Evolutionary conservation across 2,329 filamentous ascomycete species (phyloP), one percentile per base, ranked within the genome.

Genomic region (Torrubiellomyces zombiae): DNA sequence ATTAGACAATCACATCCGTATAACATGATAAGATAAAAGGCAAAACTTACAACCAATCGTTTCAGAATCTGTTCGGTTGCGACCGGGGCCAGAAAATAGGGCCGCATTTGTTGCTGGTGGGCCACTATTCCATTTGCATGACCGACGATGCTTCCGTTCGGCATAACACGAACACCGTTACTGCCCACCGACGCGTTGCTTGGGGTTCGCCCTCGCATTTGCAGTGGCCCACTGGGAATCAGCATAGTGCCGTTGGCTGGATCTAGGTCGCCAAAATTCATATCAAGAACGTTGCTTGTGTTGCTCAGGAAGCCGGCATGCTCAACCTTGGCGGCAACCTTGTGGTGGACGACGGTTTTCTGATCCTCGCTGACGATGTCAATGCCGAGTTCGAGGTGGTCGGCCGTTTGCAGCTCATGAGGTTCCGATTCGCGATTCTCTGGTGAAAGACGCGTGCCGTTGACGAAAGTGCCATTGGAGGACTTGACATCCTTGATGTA

Each of bases 331-430:
- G 89, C 85, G 12, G 86, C 85, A 23, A 98, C 89, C 47, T 98
- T 98, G 57, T 95, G 89, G 45, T 98, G 89, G 9, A 98, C 85
- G 15, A 98, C 83, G 0, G 85, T 94, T 55, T 93, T 95, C 48
- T 95, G 86, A 47, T 98, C 89, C 49, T 98, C 89, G 50, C 82
- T 93, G 25, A 98, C 86, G 43, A 98, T 98, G 45, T 98, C 89
- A 40, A 98, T 98, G 28, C 89, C 89, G 18, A 98, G 64, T 46
- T 98, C 89, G 26, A 98, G 59, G 34, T 89, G 81, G 45, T 98
- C 89, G 36, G 82, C 75, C 31, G 86, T 83, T 42, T 85, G 76
- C 17, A 98, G 58, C 45, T 95, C 86, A 45, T 94, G 82, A 0
- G 89, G 85, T 32, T 95, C 89, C 0, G 86, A 95, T 51, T 98